Evolutionary conservation across 108 stramenopile genomes (phyloP), one percentile per base, ranked within the genome.

Genomic region (Epithemia pelagica): DNA sequence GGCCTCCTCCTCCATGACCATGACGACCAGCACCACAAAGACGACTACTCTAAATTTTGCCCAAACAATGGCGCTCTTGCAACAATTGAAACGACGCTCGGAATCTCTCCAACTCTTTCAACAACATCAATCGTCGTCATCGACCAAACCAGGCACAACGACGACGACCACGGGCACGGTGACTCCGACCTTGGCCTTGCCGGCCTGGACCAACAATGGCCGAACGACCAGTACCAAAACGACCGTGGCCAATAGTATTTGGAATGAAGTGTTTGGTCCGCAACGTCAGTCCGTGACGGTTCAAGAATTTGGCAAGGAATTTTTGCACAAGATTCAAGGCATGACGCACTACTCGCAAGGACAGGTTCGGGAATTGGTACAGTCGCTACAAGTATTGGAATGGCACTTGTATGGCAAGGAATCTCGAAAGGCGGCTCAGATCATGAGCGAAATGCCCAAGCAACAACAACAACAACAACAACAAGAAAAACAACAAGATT

Each of bases 231-330:
- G 37, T 10, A 46, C 37, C 37, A 58, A n/a, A 7, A 58, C 2
- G 67, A 28, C 52, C 61, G 26, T 62, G 21, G 68, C 32, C 0
- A 58, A 65, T 19, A 10, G 2, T 10, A 70, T 87, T 29, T 91
- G 82, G 71, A 57, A 82, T 37, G 31, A 78, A 23, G 28, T 79
- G 2, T 88, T 91, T 67, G 84, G 81, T 1, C 59, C 25, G 26
- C 78, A 74, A 0, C 51, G 5, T 24, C 65, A 78, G 19, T 61
- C 26, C 26, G 79, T 92, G 2, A 63, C 87, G 31, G 64, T 78
- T 5, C 54, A 74, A 30, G 69, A 78, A 23, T 83, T 91, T 59
- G 53, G 80, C 30, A 51, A 63, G 0, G 64, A 74, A n/a, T 88
- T 91, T 69, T 67, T 88, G 3, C 67, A 67, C 27, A 27, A 32